Percentiles rank a stretch among this genome's conserved stretches.
Conservation (phyloP, 1,284 basidiomycete genomes). For the Moniliella sp. region DNA sequence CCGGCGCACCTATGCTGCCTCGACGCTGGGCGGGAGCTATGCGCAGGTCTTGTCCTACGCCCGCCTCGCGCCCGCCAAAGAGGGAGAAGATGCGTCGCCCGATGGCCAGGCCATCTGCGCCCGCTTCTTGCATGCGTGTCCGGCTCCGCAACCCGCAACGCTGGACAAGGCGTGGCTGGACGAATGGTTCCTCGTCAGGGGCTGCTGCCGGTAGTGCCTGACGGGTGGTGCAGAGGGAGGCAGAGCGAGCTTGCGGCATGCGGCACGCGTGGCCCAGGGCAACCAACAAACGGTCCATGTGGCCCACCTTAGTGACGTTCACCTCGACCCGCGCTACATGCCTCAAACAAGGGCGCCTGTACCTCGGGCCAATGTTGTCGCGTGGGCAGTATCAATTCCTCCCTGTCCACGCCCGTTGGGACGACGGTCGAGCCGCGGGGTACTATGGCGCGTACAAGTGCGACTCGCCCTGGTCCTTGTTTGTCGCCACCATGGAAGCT, state of each 20-base stretch:
- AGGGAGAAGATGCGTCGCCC: conserved; percentile 7
- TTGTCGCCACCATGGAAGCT: conserved; percentile 44
- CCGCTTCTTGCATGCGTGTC: conserved; percentile 14
- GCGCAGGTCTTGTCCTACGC: conserved; percentile 27
- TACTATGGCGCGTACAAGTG: conserved; percentile 37
- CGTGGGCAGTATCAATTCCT: conserved; percentile 40
- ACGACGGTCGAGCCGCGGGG: conserved; percentile 12
- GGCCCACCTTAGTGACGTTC: conserved; percentile 54
- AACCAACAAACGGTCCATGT: conserved; percentile 41
- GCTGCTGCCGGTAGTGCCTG: background rate
- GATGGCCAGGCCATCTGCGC: conserved; percentile 24
- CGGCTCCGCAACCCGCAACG: conserved; percentile 9
- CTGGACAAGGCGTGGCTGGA: conserved; percentile 1
- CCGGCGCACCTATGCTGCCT: conserved; percentile 8
- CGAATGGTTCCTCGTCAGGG: background rate
- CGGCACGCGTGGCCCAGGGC: background rate
- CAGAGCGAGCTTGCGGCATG: background rate
- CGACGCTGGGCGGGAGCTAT: conserved; percentile 13
- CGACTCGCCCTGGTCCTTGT: conserved; percentile 49
- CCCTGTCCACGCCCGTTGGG: conserved; percentile 39
- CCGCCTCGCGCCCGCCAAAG: conserved; percentile 8
- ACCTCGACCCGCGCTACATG: conserved; percentile 56
- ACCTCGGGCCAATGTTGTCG: conserved; percentile 54
- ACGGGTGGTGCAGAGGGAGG: conserved; percentile 1
- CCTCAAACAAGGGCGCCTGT: conserved; percentile 56